These are phyloP conservation scores for Pichia rugopelliculosa DNA, from an alignment of 805 yeast genomes.

Conservation along the genomic window DNA sequence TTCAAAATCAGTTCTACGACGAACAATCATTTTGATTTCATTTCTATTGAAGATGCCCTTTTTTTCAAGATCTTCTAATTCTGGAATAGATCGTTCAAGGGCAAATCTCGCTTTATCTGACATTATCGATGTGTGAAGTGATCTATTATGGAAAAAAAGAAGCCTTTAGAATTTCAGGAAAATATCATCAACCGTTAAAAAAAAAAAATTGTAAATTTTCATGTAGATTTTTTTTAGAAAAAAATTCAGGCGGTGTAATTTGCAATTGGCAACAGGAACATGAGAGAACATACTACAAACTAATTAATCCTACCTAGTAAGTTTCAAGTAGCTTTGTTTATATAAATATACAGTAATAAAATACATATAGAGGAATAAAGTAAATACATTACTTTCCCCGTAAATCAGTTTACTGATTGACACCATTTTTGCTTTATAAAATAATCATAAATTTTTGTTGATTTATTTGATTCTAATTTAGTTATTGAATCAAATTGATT, in stretches of 20 bases:
- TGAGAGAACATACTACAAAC: no score
- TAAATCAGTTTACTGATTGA: slow-evolving; percentile 10
- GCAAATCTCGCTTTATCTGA: slow-evolving; percentile 42
- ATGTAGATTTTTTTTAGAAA: background rate
- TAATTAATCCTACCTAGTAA: no score
- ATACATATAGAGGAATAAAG: background rate
- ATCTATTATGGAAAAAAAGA: no score
- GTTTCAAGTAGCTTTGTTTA: no score
- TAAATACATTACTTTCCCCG: background rate
- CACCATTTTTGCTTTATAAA: slow-evolving; percentile 92
- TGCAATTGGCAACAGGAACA: no score
- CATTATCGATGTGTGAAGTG: slow-evolving; percentile 19
- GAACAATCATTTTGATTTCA: slow-evolving; percentile 80
- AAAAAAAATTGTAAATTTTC: background rate
- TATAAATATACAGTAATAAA: slow-evolving; percentile 1
- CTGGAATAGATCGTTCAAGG: slow-evolving; percentile 74
- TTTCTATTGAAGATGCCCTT: slow-evolving; percentile 75
- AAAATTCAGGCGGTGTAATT: background rate
- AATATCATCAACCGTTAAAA: no score
- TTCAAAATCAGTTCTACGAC: slow-evolving; percentile 92
- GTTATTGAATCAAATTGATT: slow-evolving; percentile 78
- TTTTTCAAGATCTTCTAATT: slow-evolving; percentile 76
- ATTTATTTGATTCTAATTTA: slow-evolving; percentile 80
- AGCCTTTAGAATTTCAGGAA: no score
- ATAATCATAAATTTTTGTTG: slow-evolving; percentile 84